Evolutionary conservation across 129 eudicot species (phyloP).

Genomic region (Scalesia atractyloides): DNA sequence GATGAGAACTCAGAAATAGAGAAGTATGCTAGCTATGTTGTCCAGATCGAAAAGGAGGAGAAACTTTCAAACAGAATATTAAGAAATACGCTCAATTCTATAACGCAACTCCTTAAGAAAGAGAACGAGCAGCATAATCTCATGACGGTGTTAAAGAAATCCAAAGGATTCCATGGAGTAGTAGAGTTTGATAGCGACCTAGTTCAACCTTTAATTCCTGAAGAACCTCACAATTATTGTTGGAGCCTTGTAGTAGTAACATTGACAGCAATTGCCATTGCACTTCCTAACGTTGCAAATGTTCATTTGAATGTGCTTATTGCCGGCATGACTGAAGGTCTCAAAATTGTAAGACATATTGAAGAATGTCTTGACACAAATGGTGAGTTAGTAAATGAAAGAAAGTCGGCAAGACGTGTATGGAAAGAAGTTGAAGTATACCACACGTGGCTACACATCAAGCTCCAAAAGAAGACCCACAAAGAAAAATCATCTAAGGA

Average conservation of each 20-base stretch:
- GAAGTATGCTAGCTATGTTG: not conserved
- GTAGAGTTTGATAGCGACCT: not conserved
- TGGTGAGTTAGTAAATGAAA: not conserved
- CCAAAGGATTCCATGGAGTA: not conserved
- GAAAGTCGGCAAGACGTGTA: not conserved
- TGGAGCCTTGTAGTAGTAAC: constrained; percentile 17
- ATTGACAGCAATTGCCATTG: not conserved
- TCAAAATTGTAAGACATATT: constrained; percentile 4
- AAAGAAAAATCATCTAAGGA: not conserved
- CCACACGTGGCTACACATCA: not conserved
- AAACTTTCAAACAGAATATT: not conserved
- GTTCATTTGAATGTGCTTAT: not conserved
- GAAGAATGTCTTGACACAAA: not conserved
- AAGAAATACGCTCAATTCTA: no score
- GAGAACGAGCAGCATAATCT: constrained; percentile 14
- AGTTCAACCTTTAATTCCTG: not conserved
- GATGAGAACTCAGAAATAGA: not conserved
- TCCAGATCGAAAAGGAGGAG: not conserved
- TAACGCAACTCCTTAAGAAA: not conserved
- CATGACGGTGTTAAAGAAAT: not conserved
- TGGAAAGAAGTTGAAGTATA: constrained; percentile 1
- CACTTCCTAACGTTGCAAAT: constrained; percentile 3
- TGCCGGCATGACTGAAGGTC: not conserved
- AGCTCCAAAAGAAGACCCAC: not conserved
- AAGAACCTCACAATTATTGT: not conserved